Base-by-base conservation (phyloP, 139 green algal species). In the Astrephomene gubernaculifera region DNA sequence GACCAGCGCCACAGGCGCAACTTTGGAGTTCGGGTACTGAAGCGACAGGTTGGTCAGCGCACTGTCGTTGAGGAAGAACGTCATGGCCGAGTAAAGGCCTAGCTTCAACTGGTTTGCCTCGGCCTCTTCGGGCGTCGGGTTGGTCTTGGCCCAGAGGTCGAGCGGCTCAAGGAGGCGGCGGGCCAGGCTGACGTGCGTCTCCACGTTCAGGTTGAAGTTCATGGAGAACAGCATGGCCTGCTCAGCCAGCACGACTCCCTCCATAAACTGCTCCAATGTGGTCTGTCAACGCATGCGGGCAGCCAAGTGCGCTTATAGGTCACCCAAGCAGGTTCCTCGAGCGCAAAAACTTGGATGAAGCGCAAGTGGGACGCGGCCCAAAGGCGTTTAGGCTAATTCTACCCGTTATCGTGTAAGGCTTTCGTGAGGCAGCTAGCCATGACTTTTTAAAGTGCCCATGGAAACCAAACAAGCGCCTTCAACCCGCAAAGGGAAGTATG, bases 161-260 rank as follows among this genome's bases (percentile, higher is more conserved):
- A 78, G 65, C 25, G 64, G 49, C 79, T 78, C 49, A 25, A 78
- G 45, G 2, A 86, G 79, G 29, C 79, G 35, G 19, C 49, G 41
- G 12, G 65, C 65, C 8, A 86, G 79, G 45, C 29, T 76, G 35
- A 78, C 65, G 24, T 76, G 65, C n/a, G 64, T 69, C 45, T 86
- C 79, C 3, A 86, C 79, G 79, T 69, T 78, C 12, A 86, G 79
- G 79, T 86, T 76, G 67, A 86, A 86, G 67, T 78, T 86, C 39
- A 86, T 14, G 35, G 79, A 43, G 52, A 79, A 86, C 24, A 86
- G 79, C 33, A 86, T 79, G 61, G 79, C 64, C 65, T 78, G 64
- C 65, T 86, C 79, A 33, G 65, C 79, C 41, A 86, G 35, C 79
- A 79, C 36, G 4, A 78, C 38, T 35, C 49, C 64, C 44, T 86